Evolutionary conservation across 192 early-diverging fungal genomes (phyloP).

Genomic region (Podila horticola): DNA sequence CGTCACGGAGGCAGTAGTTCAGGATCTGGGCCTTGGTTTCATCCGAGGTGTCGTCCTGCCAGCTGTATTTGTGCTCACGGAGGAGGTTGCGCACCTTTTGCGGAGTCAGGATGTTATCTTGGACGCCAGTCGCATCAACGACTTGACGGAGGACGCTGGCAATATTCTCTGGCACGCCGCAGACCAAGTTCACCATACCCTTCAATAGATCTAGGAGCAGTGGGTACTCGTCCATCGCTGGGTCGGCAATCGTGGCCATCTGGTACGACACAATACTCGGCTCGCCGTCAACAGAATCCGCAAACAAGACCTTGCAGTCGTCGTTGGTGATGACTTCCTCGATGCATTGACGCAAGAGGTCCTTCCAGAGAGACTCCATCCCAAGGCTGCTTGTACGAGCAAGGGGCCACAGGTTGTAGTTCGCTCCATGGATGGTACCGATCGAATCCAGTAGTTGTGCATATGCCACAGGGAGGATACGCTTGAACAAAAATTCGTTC

Average conservation of each 20-base stretch:
- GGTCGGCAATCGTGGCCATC: conserved; percentile 8
- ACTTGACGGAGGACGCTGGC: neutral
- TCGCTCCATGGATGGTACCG: conserved; percentile 5
- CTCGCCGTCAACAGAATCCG: neutral
- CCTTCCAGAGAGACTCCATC: conserved; percentile 15
- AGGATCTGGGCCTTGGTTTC: conserved; percentile 9
- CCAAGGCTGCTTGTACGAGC: conserved; percentile 6
- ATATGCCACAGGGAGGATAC: conserved; percentile 22
- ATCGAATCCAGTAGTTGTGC: conserved; percentile 22
- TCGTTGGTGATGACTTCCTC: neutral
- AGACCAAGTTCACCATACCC: neutral
- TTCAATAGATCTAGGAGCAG: conserved; percentile 14
- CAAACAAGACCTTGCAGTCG: conserved; percentile 12
- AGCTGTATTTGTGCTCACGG: conserved; percentile 1
- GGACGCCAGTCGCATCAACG: neutral
- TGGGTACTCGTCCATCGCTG: conserved; percentile 2
- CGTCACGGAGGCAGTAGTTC: conserved; percentile 17
- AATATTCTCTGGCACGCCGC: conserved; percentile 7
- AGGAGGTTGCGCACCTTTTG: conserved; percentile 3
- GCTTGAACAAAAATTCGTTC: conserved; percentile 39
- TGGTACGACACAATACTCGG: neutral
- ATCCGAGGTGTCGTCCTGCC: neutral
- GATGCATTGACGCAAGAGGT: neutral
- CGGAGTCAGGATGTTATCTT: conserved; percentile 16
- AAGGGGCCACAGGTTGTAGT: conserved; percentile 19